These are phyloP conservation scores for Fragaria nilgerrensis DNA, from an alignment of 306 rosid genomes.

Conservation along the genomic window DNA sequence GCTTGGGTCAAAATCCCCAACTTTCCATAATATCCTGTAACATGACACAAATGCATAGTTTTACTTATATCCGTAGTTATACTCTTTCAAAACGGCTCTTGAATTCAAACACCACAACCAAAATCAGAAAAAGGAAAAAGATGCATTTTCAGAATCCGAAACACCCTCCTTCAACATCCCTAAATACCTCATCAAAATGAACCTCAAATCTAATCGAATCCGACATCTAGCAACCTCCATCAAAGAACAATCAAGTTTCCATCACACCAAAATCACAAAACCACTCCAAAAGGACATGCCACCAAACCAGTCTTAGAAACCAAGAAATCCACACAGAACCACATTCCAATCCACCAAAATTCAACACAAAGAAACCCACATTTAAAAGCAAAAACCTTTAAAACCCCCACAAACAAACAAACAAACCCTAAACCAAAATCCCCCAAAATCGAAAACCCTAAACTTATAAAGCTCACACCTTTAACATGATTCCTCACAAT, in stretches of 20 bases:
- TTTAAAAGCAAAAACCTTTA: neutral
- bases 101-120: neutral
- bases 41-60: neutral
- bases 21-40: neutral
- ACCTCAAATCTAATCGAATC: neutral
- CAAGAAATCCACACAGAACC: slow-evolving; percentile 4
- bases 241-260: neutral
- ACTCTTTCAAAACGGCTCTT: neutral
- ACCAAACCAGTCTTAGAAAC: neutral
- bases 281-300: slow-evolving; percentile 8
- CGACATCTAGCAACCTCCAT: neutral
- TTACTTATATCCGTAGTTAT: neutral
- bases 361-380: slow-evolving; percentile 5
- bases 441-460: neutral
- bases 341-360: neutral
- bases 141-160: neutral
- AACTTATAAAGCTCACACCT: neutral
- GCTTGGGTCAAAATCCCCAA: neutral
- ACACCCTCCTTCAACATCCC: neutral
- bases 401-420: neutral
- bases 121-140: neutral
- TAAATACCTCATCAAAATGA: neutral
- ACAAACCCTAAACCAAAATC: neutral
- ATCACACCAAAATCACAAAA: neutral
- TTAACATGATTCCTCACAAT: neutral